Evolutionary conservation across 805 yeast species (phyloP).

Genomic region (Ogataea minuta): DNA sequence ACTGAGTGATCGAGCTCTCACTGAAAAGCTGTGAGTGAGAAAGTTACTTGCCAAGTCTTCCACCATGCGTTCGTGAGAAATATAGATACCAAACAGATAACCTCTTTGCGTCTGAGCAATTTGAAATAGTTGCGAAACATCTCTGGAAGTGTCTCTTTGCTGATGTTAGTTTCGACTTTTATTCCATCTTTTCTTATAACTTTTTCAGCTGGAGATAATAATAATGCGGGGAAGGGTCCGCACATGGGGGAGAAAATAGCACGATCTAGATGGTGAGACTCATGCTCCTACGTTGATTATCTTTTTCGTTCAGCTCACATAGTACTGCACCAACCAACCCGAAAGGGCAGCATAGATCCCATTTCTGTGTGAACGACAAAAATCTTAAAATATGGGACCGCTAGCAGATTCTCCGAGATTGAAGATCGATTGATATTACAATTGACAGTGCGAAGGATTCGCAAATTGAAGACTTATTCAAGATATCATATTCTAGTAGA

Average conservation of each 20-base stretch:
- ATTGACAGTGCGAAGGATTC: too few relatives aligned
- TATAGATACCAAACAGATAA: slow-evolving; percentile 22
- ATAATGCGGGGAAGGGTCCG: slow-evolving; percentile 24
- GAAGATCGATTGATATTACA: too few relatives aligned
- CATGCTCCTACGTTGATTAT: slow-evolving; percentile 19
- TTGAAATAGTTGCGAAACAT: slow-evolving; percentile 5
- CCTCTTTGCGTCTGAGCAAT: slow-evolving; percentile 20
- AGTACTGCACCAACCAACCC: slow-evolving; percentile 21
- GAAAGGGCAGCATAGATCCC: slow-evolving; percentile 15
- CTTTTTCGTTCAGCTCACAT: slow-evolving; percentile 18
- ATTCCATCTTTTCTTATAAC: slow-evolving; percentile 32
- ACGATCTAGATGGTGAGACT: slow-evolving; percentile 27
- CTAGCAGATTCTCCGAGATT: too few relatives aligned
- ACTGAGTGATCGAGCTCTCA: slow-evolving; percentile 27
- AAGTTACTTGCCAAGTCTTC: slow-evolving; percentile 26
- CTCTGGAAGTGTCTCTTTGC: slow-evolving; percentile 9
- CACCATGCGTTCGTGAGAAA: slow-evolving; percentile 23
- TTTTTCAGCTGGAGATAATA: slow-evolving; percentile 28
- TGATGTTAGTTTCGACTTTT: slow-evolving; percentile 9
- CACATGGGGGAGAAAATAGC: slow-evolving; percentile 27
- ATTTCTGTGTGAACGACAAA: slow-evolving; percentile 13
- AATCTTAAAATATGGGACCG: slow-evolving; percentile 13
- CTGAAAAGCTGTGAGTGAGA: slow-evolving; percentile 27
- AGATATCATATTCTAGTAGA: too few relatives aligned
- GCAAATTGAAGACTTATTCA: too few relatives aligned